Evolutionary conservation across 2,329 filamentous ascomycete genomes (phyloP).

Genomic region (Xylaria sp.): DNA sequence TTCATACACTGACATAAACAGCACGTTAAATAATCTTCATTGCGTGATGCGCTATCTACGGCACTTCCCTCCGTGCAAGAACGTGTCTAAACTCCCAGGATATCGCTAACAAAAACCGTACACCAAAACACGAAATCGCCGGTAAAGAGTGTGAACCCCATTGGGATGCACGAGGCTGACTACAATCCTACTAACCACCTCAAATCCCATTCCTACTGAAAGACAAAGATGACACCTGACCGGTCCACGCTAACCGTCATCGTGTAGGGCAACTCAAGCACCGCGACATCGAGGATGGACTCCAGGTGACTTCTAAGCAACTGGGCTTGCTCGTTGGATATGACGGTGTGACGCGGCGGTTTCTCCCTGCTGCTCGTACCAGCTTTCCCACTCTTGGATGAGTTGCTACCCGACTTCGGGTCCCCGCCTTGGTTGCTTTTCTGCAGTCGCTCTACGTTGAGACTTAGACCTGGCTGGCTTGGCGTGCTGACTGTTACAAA

Average conservation of each 20-base stretch:
- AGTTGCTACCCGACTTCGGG: slow-evolving; percentile 25
- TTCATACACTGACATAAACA: too few relatives aligned
- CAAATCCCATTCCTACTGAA: slow-evolving; percentile 43
- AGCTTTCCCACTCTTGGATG: slow-evolving; percentile 27
- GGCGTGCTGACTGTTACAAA: slow-evolving; percentile 69
- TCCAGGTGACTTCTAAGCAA: slow-evolving; percentile 87
- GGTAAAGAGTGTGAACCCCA: not conserved
- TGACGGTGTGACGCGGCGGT: slow-evolving; percentile 78
- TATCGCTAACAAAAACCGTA: too few relatives aligned
- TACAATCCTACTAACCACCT: too few relatives aligned
- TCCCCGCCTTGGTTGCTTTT: slow-evolving; percentile 41
- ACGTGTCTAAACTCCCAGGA: too few relatives aligned
- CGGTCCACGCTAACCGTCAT: slow-evolving; percentile 93
- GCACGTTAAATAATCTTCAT: too few relatives aligned
- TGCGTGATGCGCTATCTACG: too few relatives aligned
- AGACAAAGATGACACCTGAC: slow-evolving; percentile 88
- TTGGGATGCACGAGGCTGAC: too few relatives aligned
- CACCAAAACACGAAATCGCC: too few relatives aligned
- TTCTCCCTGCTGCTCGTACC: slow-evolving; percentile 43
- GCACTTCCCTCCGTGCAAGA: too few relatives aligned
- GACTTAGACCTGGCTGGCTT: slow-evolving; percentile 51
- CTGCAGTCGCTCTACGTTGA: slow-evolving; percentile 69
- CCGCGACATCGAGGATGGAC: slow-evolving; percentile 82
- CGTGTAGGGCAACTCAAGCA: slow-evolving; percentile 86
- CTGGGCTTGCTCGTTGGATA: slow-evolving; percentile 86